Evolutionary conservation across 768 basidiomycete genomes (phyloP), one percentile per base, ranked within the genome.

Genomic region (Neoboletus subvelutipes): DNA sequence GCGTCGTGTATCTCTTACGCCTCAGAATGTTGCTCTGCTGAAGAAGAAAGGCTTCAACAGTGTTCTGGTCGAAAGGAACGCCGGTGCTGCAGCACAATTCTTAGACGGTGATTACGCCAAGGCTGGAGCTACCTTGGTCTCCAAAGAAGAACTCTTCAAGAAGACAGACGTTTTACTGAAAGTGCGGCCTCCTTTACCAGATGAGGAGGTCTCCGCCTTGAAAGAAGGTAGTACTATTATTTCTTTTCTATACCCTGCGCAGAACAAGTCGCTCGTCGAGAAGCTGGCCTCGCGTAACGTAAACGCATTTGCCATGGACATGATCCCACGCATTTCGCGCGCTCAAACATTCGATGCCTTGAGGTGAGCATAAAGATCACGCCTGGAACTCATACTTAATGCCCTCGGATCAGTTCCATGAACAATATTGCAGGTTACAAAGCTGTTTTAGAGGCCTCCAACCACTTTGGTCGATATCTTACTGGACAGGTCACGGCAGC

Each of bases 381-480:
- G 15, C 18, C 13, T 33, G 51, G 47, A 48, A 41, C 59, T 31
- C 53, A n/a, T 45, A 46, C 6, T 36, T 33, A 48, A 51, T 40
- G 15, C 51, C 41, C 20, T 31, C 17, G 39, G 29, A 33, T 29
- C 36, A 92, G 92, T 65, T 93, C 91, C 26, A 94, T 94, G 92
- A 86, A 88, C n/a, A 94, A 94, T 67, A 94, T 92, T 41, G 83
- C 91, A n/a, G 92, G 92, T 13, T 94, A 94, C 72, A 92, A 94
- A 71, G 92, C 92, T 40, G 91, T 94, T 46, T 71, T 94, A 67
- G 92, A 94, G 71, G 92, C 92, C 31, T 90, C 91, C 26, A 93
- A 92, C 70, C 83, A 90, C 67, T 94, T 94, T 65, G 92, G 92
- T 65, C 79, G 92, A 63, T 94, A 92, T 75, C 77, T 94, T 62